These are phyloP conservation scores for Phaseolus lunatus DNA, from an alignment of 306 rosid genomes.

Conservation along the genomic window DNA sequence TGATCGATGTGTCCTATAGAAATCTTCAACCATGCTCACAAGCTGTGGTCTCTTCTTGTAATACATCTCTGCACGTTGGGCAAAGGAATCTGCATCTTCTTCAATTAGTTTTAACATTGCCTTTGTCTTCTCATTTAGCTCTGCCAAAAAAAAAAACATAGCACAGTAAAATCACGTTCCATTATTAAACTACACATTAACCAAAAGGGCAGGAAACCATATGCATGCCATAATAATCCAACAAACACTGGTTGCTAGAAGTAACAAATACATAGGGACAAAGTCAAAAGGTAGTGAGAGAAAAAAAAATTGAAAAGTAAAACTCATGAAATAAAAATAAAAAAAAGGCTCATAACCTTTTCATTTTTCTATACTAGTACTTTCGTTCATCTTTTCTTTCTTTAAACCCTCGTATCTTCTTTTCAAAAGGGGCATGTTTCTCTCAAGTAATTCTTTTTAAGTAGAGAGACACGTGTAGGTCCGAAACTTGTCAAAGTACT, in stretches of 20 bases:
- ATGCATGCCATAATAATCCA: constrained; percentile 5
- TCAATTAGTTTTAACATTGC: constrained; percentile 73
- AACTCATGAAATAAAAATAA: constrained; percentile 3
- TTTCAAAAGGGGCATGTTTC: constrained; percentile 19
- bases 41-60: constrained; percentile 90
- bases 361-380: constrained; percentile 19
- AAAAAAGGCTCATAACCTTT: constrained; percentile 42
- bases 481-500: constrained; percentile 33
- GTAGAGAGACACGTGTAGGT: constrained; percentile 39
- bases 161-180: constrained; percentile 12
- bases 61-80: constrained; percentile 90
- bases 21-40: constrained; percentile 81
- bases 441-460: constrained; percentile 29
- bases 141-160: constrained; percentile 52
- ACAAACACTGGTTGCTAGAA: neutral
- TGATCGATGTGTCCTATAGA: constrained; percentile 76
- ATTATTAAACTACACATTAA: neutral
- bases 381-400: constrained; percentile 16
- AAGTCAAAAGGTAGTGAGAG: constrained; percentile 24
- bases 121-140: constrained; percentile 73
- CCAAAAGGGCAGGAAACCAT: constrained; percentile 10
- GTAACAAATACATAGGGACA: constrained; percentile 39
- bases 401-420: constrained; percentile 10
- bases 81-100: constrained; percentile 91
- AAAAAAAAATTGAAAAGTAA: constrained; percentile 35